These are phyloP conservation scores for Vigna radiata DNA, from an alignment of 306 rosid species.

Conservation along the genomic window DNA sequence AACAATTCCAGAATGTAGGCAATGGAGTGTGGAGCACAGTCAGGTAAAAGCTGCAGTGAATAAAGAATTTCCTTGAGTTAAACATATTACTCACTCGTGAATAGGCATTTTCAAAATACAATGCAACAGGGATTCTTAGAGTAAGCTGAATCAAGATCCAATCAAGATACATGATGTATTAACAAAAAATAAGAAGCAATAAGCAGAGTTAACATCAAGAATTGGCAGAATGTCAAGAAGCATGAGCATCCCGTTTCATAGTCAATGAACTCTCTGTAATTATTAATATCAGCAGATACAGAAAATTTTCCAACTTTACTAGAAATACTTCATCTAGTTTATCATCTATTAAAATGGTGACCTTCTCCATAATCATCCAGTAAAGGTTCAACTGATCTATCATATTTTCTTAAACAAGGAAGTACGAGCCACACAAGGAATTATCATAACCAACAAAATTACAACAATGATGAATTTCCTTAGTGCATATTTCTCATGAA, in stretches of 20 bases:
- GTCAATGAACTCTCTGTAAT: neutral
- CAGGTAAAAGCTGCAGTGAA: conserved; percentile 87
- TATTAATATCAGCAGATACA: conserved; percentile 4
- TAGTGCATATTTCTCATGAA: conserved; percentile 4
- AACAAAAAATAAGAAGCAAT: conserved; percentile 5
- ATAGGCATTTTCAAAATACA: conserved; percentile 27
- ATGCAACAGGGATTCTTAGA: neutral
- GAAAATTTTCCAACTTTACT: neutral
- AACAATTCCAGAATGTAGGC: conserved; percentile 78
- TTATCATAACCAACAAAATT: neutral
- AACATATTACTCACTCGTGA: conserved; percentile 10
- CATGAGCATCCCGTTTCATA: neutral
- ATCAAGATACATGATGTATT: conserved; percentile 1
- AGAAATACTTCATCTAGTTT: neutral
- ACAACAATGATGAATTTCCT: neutral
- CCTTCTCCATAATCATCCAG: conserved; percentile 13
- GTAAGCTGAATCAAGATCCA: conserved; percentile 21
- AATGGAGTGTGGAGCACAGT: conserved; percentile 90
- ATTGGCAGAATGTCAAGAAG: neutral
- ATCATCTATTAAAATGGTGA: neutral
- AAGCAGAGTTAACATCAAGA: neutral
- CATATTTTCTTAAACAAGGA: neutral
- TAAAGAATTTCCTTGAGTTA: conserved; percentile 21
- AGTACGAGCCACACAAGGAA: too few species aligned
- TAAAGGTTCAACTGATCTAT: conserved; percentile 8